Evolutionary conservation across 345 rosid genomes (phyloP).

Genomic region (Citropsis articulata): DNA sequence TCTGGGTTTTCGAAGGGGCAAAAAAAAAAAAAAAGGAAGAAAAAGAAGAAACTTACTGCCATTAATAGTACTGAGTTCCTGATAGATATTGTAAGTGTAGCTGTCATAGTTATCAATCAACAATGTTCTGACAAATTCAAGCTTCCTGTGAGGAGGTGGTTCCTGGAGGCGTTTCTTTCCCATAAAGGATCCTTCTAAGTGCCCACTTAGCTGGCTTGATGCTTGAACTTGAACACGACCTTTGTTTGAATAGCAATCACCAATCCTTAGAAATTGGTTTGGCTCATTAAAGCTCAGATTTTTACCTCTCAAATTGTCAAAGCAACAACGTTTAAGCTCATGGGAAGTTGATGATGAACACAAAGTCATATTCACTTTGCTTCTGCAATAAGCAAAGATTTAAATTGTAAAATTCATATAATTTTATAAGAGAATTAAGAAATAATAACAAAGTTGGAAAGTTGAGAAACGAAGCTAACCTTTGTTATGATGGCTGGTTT

Average conservation of each 20-base stretch:
- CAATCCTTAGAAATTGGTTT: slow-evolving; percentile 30
- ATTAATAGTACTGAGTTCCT: slow-evolving; percentile 75
- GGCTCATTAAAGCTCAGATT: slow-evolving; percentile 15
- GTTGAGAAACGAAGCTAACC: not conserved
- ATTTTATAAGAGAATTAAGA: too few species aligned
- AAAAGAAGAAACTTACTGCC: slow-evolving; percentile 48
- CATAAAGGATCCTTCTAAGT: slow-evolving; percentile 49
- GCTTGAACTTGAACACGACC: slow-evolving; percentile 21
- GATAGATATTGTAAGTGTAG: slow-evolving; percentile 89
- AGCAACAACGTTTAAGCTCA: slow-evolving; percentile 36
- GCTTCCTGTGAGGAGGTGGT: slow-evolving; percentile 30
- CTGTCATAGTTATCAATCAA: slow-evolving; percentile 94
- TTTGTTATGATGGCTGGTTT: not conserved
- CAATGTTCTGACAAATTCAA: slow-evolving; percentile 75
- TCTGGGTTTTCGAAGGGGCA: not conserved
- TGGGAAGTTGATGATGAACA: slow-evolving; percentile 35
- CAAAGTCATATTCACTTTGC: slow-evolving; percentile 33
- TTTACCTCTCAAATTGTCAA: slow-evolving; percentile 30
- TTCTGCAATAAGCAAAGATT: not conserved
- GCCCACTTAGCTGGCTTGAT: slow-evolving; percentile 42
- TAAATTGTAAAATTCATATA: not conserved
- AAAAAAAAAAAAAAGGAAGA: not conserved
- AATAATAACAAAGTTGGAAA: not conserved
- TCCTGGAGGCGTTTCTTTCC: slow-evolving; percentile 39
- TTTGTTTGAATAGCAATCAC: slow-evolving; percentile 25